phyloP scores from a whole-genome alignment of 331 rosid species.

The Stylosanthes scabra region DNA sequence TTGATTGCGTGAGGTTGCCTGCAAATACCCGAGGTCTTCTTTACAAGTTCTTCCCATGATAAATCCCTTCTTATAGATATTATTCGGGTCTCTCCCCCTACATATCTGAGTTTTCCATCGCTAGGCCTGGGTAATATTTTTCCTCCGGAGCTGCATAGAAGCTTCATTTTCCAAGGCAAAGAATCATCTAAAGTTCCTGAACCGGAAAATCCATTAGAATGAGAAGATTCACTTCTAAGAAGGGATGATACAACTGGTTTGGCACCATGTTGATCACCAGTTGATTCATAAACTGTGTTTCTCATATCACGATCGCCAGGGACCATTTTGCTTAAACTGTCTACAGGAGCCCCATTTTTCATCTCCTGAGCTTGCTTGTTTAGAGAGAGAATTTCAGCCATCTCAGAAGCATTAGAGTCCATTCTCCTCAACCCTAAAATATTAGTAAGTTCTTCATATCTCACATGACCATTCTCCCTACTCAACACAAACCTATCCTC shows the following conservation, averaged over 20 bases:
- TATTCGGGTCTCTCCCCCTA: constrained; percentile 80
- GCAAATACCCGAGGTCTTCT: constrained; percentile 66
- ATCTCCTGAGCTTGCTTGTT: constrained; percentile 51
- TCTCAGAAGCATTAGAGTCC: constrained; percentile 61
- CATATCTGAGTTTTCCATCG: constrained; percentile 77
- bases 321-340: constrained; percentile 39
- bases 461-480: constrained; percentile 49
- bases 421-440: constrained; percentile 66
- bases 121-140: constrained; percentile 77
- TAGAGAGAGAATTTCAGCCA: constrained; percentile 41
- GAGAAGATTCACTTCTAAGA: constrained; percentile 50
- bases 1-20: constrained; percentile 71
- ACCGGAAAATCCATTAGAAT: constrained; percentile 47
- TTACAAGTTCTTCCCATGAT: constrained; percentile 66
- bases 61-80: constrained; percentile 57
- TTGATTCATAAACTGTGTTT: constrained; percentile 54
- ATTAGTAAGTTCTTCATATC: constrained; percentile 57
- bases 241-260: constrained; percentile 34
- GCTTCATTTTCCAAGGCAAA: constrained; percentile 58
- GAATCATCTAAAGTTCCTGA: constrained; percentile 51
- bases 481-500: constrained; percentile 44
- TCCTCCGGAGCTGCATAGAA: constrained; percentile 87
- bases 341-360: constrained; percentile 47
- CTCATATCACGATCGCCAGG: constrained; percentile 47
- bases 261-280: constrained; percentile 43